Base-by-base conservation (phyloP, 768 basidiomycete species). In the Termitomyces sp. region DNA sequence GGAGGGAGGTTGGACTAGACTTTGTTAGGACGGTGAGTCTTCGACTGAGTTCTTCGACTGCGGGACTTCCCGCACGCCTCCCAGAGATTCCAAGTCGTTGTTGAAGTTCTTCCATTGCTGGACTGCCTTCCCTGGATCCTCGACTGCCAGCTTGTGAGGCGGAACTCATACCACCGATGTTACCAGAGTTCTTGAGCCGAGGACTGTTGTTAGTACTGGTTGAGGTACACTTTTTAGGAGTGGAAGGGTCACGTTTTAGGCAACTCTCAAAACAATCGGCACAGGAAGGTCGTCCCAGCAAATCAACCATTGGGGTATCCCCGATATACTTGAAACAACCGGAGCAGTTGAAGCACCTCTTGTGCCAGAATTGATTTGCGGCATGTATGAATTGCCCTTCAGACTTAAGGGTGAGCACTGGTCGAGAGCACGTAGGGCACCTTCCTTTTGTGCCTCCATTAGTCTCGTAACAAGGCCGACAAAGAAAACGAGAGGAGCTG, bases 321-420 rank as follows among this genome's bases (percentile, higher is more conserved):
- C 89, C 86, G 32, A 93, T 85, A 59, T 85, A 81, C 71, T 83
- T 88, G 68, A 74, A 78, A 66, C 92, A 94, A 5, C 82, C 84
- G 16, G 80, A 76, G 65, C 92, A 94, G 60, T 76, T 77, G 72
- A 92, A 94, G 68, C 92, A 94, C 45, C 75, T 78, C 69, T 87
- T 90, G 66, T 94, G 92, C 91, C 92, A 94, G 61, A 85, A 82
- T 43, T 79, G 79, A 42, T 82, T 84, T 5, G 81, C 79, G 5
- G 82, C 83, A 66, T 92, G 85, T 42, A 94, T 77, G 60, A 87
- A 92, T 4, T 82, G 84, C 3, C 92, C 92, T 70, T 93, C 91
- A 3, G 82, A 78, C 66, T 86, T 90, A 42, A 92, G 74, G 19
- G 83, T 82, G 21, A 92, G 78, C 21, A 94, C 91, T 5, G 90